Percentiles rank a stretch among this genome's conserved stretches.
These are phyloP conservation scores for Ochromonas danica DNA, from an alignment of 108 stramenopile species.

Conservation along the genomic window DNA sequence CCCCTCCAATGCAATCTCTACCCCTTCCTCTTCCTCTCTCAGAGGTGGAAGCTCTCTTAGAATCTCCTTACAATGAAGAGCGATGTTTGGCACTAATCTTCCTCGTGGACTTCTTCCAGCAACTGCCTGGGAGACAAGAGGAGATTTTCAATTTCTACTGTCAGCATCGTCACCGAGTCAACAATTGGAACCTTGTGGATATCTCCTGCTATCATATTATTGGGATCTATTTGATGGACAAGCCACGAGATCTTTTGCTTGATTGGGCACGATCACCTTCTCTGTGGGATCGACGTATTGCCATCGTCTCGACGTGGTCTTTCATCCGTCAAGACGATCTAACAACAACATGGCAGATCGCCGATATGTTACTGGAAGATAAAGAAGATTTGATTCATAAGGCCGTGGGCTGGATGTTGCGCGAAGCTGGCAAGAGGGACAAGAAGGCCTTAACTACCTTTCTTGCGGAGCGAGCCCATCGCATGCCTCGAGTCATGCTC, in stretches of 20 bases:
- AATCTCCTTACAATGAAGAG: conserved; percentile 5
- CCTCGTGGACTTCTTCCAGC: background rate
- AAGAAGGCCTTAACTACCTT: background rate
- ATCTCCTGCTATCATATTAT: background rate
- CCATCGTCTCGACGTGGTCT: background rate
- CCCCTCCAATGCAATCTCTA: no score
- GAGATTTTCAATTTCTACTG: background rate
- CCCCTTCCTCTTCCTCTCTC: background rate
- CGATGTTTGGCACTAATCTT: background rate
- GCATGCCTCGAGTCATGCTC: background rate
- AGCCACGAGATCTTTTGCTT: background rate
- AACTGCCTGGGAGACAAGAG: background rate
- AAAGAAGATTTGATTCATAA: conserved; percentile 19
- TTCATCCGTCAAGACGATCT: background rate
- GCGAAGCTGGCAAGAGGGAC: conserved; percentile 7
- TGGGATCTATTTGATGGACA: background rate
- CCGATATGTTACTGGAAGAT: background rate
- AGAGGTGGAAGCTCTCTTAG: background rate
- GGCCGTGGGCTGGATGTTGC: conserved; percentile 11
- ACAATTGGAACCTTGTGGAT: conserved; percentile 24
- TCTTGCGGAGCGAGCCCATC: background rate
- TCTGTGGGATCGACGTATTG: conserved; percentile 7
- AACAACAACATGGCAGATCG: background rate
- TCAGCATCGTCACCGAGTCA: background rate
- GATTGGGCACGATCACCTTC: background rate